Percentiles rank a stretch among this genome's conserved stretches.
Conservation (phyloP, 352 stramenopile genomes). For the Elongisporangium undulatum region DNA sequence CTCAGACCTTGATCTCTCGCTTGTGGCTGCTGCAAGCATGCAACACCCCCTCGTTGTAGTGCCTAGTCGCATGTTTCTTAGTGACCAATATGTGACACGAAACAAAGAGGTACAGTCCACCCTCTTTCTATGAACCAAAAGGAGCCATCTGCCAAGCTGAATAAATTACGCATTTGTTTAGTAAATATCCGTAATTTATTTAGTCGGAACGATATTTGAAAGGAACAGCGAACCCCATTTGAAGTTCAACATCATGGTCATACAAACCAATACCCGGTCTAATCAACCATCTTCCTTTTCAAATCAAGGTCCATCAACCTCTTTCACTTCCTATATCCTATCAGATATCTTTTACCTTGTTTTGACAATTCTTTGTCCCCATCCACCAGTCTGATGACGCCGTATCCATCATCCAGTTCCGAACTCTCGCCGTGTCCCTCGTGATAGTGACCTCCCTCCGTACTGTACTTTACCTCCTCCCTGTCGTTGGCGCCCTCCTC, state of each 20-base stretch:
- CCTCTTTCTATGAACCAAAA: too few species aligned
- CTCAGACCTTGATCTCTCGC: too few species aligned
- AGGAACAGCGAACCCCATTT: background rate
- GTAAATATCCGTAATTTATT: background rate
- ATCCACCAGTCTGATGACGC: background rate
- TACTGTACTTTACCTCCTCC: background rate
- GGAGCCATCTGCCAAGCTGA: too few species aligned
- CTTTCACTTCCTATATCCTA: background rate
- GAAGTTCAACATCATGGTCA: background rate
- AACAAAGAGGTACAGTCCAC: too few species aligned
- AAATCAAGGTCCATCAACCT: background rate
- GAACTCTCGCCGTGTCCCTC: background rate
- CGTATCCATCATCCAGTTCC: background rate
- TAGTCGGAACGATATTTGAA: background rate
- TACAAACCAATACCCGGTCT: background rate
- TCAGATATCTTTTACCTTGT: too few species aligned
- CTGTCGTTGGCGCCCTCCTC: background rate
- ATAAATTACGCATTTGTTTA: too few species aligned
- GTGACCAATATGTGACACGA: too few species aligned
- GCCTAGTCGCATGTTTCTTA: too few species aligned
- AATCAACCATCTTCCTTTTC: background rate
- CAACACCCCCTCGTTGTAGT: too few species aligned
- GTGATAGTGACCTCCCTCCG: background rate
- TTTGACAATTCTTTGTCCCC: background rate
- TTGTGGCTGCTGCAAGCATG: too few species aligned